A percentile compares a stretch with the other conserved stretches of the same genome.
Conservation (phyloP, 1,284 basidiomycete genomes). For the Tilletia setariae region DNA sequence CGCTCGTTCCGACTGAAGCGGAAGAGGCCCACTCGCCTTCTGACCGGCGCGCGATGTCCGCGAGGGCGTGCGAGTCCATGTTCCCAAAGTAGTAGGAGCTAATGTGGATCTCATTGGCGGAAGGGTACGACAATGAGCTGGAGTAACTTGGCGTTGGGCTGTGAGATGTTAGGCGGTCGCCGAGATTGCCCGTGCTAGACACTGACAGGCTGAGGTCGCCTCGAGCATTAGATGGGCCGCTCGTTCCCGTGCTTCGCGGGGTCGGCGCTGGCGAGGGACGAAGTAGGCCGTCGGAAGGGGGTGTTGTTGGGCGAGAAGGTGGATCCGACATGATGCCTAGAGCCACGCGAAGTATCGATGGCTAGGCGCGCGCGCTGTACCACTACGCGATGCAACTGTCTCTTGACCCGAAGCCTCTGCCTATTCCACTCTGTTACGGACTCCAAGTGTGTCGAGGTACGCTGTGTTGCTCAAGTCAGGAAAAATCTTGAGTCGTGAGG, state of each 20-base stretch:
- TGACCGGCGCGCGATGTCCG: not conserved
- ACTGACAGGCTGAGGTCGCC: not conserved
- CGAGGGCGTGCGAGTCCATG: not conserved
- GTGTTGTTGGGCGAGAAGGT: conserved; percentile 5
- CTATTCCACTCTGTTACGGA: too few relatives aligned
- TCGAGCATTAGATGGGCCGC: not conserved
- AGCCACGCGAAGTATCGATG: not conserved
- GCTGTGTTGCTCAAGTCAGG: too few relatives aligned
- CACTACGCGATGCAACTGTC: not conserved
- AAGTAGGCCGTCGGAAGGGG: not conserved
- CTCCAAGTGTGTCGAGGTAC: too few relatives aligned
- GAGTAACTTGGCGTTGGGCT: conserved; percentile 13
- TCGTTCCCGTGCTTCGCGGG: not conserved
- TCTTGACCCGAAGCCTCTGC: not conserved
- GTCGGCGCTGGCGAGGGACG: not conserved
- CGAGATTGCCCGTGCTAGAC: not conserved
- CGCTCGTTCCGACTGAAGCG: not conserved
- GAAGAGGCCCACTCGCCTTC: conserved; percentile 4
- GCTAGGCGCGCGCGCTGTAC: not conserved
- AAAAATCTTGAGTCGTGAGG: too few relatives aligned
- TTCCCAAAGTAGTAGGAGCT: conserved; percentile 14
- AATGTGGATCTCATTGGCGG: conserved; percentile 7
- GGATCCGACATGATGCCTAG: not conserved
- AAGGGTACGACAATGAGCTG: conserved; percentile 7
- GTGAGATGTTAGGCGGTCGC: not conserved